phyloP scores from a whole-genome alignment of 441 rosid genomes.

The Brassica hybrid region DNA sequence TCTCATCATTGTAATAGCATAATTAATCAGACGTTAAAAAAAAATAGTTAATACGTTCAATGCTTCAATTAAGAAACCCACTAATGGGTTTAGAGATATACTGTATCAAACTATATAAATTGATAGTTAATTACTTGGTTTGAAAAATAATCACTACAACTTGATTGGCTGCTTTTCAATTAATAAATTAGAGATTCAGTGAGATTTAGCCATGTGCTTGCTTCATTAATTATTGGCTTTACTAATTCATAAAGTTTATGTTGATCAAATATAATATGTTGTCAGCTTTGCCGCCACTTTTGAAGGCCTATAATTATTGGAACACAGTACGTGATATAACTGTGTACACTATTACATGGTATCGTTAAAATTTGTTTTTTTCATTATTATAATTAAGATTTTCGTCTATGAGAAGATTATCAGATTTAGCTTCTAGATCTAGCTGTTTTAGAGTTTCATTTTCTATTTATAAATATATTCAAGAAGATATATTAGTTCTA shows the following conservation, averaged over 20 bases:
- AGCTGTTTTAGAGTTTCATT: background rate
- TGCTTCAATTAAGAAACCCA: background rate
- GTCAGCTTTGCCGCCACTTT: constrained; percentile 16
- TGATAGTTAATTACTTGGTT: background rate
- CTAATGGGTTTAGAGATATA: background rate
- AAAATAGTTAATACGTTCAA: background rate
- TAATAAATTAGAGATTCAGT: constrained; percentile 8
- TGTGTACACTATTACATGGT: background rate
- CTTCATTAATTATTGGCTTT: constrained; percentile 18
- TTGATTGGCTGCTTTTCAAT: constrained; percentile 4
- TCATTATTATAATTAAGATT: background rate
- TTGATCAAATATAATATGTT: background rate
- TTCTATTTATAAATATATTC: background rate
- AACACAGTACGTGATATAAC: background rate
- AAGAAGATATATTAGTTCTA: background rate
- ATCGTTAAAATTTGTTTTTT: background rate
- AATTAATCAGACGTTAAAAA: no score
- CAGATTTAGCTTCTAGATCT: background rate
- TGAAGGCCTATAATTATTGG: constrained; percentile 14
- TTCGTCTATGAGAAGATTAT: background rate
- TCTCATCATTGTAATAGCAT: no score
- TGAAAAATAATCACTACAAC: constrained; percentile 1
- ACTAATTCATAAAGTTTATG: background rate
- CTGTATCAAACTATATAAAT: background rate
- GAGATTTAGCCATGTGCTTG: constrained; percentile 36